Evolutionary conservation across 106 monocot species (phyloP).

Genomic region (Apostasia shenzhenica): DNA sequence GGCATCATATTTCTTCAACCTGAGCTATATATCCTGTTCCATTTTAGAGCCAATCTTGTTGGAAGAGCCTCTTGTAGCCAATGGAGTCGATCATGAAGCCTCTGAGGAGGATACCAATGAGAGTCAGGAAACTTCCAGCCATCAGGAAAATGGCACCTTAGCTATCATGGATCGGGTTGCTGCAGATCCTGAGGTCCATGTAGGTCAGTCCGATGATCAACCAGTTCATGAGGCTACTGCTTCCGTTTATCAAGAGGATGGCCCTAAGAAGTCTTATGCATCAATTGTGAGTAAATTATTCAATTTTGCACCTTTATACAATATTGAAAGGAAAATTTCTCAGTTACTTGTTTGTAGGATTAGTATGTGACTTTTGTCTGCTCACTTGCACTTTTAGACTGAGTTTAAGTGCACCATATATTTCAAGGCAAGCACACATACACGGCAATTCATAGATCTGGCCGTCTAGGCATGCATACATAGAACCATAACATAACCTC

Average conservation of each 20-base stretch:
- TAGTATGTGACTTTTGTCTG: too few relatives aligned
- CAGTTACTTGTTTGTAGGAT: too few relatives aligned
- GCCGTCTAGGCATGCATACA: too few relatives aligned
- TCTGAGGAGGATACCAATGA: constrained; percentile 7
- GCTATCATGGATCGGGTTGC: constrained; percentile 10
- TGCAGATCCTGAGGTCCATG: constrained; percentile 9
- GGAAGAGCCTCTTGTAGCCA: constrained; percentile 7
- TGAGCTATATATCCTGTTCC: not conserved
- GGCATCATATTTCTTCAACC: not conserved
- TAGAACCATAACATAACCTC: too few relatives aligned
- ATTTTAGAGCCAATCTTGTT: constrained; percentile 15
- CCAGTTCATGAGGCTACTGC: constrained; percentile 4
- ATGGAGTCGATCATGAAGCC: constrained; percentile 1
- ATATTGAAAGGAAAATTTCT: not conserved
- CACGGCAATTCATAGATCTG: not conserved
- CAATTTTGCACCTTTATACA: not conserved
- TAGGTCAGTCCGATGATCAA: constrained; percentile 1
- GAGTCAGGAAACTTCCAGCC: constrained; percentile 6
- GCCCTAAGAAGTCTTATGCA: constrained; percentile 68
- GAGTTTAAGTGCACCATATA: not conserved
- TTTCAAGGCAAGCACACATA: not conserved
- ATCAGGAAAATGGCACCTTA: constrained; percentile 14
- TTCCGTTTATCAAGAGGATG: constrained; percentile 24
- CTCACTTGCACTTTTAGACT: not conserved
- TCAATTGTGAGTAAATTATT: constrained; percentile 37